Evolutionary conservation across 768 basidiomycete genomes (phyloP).

Genomic region (Kwoniella dejecticola): DNA sequence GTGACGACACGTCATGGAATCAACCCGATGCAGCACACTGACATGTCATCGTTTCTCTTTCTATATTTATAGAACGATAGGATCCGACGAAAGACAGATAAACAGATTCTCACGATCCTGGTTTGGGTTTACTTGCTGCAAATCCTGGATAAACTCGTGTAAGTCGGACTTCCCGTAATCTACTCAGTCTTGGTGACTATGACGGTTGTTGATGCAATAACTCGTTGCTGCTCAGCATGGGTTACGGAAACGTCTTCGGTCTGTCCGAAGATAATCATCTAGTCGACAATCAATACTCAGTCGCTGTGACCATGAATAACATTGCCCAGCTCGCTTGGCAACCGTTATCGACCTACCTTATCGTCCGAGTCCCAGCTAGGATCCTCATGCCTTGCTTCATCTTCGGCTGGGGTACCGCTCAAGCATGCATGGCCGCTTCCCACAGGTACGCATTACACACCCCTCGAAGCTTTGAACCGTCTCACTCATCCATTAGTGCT

Average conservation of each 20-base stretch:
- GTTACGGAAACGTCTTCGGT: slow-evolving; percentile 42
- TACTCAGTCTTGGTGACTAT: not conserved
- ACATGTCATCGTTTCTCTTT: no score
- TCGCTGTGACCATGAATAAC: slow-evolving; percentile 36
- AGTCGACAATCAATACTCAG: no score
- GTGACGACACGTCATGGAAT: no score
- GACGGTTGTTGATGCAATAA: not conserved
- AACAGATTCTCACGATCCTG: slow-evolving; percentile 40
- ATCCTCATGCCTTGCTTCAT: slow-evolving; percentile 45
- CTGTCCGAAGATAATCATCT: slow-evolving; percentile 4
- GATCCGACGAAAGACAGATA: slow-evolving; percentile 44
- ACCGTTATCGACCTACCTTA: slow-evolving; percentile 50
- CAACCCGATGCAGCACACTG: no score
- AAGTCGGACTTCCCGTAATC: not conserved
- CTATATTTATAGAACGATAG: slow-evolving; percentile 32
- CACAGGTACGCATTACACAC: slow-evolving; percentile 4
- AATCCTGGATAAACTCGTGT: slow-evolving; percentile 42
- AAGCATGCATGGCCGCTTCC: slow-evolving; percentile 38
- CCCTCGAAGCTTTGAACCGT: no score
- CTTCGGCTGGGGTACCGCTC: slow-evolving; percentile 45
- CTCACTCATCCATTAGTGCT: no score
- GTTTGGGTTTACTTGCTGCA: slow-evolving; percentile 49
- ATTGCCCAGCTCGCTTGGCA: slow-evolving; percentile 52
- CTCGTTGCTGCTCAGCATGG: slow-evolving; percentile 21
- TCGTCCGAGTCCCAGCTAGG: slow-evolving; percentile 46